A percentile compares a stretch with the other conserved stretches of the same genome.
phyloP scores from a whole-genome alignment of 345 rosid species.

The Luvunga scandens region DNA sequence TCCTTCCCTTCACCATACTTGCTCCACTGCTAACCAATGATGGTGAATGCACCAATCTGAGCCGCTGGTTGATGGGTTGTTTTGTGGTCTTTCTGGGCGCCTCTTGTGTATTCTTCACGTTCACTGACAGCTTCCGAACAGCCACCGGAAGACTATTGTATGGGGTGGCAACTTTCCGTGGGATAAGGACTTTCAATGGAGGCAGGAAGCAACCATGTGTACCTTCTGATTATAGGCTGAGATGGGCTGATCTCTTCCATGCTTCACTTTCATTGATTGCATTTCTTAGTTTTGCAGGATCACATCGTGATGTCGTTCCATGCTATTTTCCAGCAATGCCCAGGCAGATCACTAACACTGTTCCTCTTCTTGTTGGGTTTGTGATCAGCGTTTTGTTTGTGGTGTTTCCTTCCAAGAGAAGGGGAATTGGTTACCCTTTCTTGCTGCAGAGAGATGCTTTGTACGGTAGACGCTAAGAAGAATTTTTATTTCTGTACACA shows the following conservation, averaged over 20 bases:
- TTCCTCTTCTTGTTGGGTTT: conserved; percentile 42
- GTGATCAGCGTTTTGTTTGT: conserved; percentile 35
- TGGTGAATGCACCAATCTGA: conserved; percentile 32
- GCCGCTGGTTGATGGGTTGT: conserved; percentile 42
- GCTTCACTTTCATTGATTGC: conserved; percentile 41
- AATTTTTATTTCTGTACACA: background rate
- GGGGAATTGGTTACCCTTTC: conserved; percentile 48
- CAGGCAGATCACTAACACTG: conserved; percentile 35
- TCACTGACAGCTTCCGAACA: conserved; percentile 48
- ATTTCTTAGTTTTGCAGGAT: conserved; percentile 40
- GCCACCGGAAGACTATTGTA: conserved; percentile 39
- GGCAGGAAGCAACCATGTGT: conserved; percentile 40
- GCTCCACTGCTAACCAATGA: conserved; percentile 49
- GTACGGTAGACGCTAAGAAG: conserved; percentile 25
- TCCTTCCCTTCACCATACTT: conserved; percentile 52
- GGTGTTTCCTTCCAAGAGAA: conserved; percentile 46
- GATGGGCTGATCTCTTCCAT: conserved; percentile 42
- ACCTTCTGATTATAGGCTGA: conserved; percentile 41
- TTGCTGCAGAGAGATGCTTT: conserved; percentile 33
- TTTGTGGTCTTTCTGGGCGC: conserved; percentile 29
- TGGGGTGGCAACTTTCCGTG: conserved; percentile 44
- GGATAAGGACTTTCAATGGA: conserved; percentile 45
- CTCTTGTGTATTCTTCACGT: conserved; percentile 39
- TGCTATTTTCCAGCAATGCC: conserved; percentile 46
- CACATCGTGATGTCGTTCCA: conserved; percentile 33